Conservation (phyloP, 2,329 filamentous ascomycete genomes). For the Aureobasidium melanogenum region DNA sequence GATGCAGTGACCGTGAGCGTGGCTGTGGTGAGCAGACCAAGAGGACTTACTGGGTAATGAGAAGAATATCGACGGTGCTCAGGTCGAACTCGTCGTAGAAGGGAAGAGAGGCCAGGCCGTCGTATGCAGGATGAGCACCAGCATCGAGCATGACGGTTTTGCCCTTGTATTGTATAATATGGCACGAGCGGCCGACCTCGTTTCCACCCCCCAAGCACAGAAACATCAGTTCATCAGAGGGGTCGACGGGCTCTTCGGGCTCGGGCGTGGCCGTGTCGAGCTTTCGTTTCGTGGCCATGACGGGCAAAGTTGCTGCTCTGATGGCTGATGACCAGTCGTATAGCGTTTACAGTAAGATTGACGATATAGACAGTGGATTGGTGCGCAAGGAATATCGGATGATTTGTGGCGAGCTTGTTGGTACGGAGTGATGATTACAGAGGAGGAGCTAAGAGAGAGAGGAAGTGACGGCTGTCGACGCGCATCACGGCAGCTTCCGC, state of each 20-base stretch:
- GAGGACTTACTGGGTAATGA: slow-evolving; percentile 93
- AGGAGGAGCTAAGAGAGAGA: background rate
- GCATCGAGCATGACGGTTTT: slow-evolving; percentile 99
- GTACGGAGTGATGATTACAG: background rate
- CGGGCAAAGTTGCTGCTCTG: background rate
- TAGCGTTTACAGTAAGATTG: background rate
- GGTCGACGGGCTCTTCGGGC: slow-evolving; percentile 81
- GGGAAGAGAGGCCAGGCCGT: slow-evolving; percentile 83
- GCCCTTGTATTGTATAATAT: slow-evolving; percentile 97
- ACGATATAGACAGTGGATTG: background rate
- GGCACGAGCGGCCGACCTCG: slow-evolving; percentile 92
- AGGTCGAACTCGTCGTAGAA: slow-evolving; percentile 99
- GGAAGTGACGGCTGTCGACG: background rate
- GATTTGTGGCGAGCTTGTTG: background rate
- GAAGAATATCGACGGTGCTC: slow-evolving; percentile 89
- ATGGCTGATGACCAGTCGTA: background rate
- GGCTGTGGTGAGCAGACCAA: background rate
- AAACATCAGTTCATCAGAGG: slow-evolving; percentile 89
- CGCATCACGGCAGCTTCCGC: background rate
- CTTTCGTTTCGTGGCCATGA: slow-evolving; percentile 92
- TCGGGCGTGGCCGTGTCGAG: slow-evolving; percentile 57
- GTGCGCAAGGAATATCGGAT: background rate
- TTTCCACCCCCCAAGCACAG: slow-evolving; percentile 90
- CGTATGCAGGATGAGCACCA: slow-evolving; percentile 92
- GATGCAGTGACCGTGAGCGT: slow-evolving; percentile 9